A percentile compares a stretch with the other conserved stretches of the same genome.
phyloP scores from a whole-genome alignment of 768 basidiomycete species.

The Boletus edulis region DNA sequence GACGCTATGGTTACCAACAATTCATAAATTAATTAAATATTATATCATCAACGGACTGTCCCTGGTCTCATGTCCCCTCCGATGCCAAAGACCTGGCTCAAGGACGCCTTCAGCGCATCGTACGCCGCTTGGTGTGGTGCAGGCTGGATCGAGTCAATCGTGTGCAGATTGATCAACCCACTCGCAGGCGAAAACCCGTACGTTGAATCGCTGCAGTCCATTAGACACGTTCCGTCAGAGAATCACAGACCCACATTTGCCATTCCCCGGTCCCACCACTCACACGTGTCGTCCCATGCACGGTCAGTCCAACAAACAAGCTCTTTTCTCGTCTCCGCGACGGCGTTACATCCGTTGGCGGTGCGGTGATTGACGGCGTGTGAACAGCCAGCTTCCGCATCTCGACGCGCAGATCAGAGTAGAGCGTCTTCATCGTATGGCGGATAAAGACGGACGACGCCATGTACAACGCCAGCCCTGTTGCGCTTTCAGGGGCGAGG shows the following conservation, averaged over 20 bases:
- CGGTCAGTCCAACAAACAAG: conserved; percentile 51
- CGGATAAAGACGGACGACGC: conserved; percentile 67
- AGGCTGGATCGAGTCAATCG: conserved; percentile 74
- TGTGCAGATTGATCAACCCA: conserved; percentile 63
- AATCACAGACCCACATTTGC: conserved; percentile 55
- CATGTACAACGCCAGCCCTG: conserved; percentile 72
- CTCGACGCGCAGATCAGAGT: conserved; percentile 59
- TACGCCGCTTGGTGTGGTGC: conserved; percentile 72
- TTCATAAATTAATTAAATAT: background rate
- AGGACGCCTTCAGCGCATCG: conserved; percentile 48
- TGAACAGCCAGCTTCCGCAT: conserved; percentile 46
- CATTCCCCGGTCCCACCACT: conserved; percentile 64
- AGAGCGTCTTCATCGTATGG: conserved; percentile 74
- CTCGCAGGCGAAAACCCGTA: conserved; percentile 69
- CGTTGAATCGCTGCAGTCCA: conserved; percentile 53
- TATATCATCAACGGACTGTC: background rate
- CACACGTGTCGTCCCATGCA: conserved; percentile 60
- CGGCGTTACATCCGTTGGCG: too few species aligned
- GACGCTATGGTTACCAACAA: conserved; percentile 6
- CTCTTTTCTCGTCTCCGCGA: conserved; percentile 50
- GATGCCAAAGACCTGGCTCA: conserved; percentile 26
- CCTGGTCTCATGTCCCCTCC: conserved; percentile 17
- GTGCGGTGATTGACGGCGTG: background rate
- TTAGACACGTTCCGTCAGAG: background rate
- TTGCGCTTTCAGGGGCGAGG: conserved; percentile 1